These are phyloP conservation scores for Geotrichum citri-aurantii DNA, from an alignment of 1,139 yeast genomes.

Conservation along the genomic window DNA sequence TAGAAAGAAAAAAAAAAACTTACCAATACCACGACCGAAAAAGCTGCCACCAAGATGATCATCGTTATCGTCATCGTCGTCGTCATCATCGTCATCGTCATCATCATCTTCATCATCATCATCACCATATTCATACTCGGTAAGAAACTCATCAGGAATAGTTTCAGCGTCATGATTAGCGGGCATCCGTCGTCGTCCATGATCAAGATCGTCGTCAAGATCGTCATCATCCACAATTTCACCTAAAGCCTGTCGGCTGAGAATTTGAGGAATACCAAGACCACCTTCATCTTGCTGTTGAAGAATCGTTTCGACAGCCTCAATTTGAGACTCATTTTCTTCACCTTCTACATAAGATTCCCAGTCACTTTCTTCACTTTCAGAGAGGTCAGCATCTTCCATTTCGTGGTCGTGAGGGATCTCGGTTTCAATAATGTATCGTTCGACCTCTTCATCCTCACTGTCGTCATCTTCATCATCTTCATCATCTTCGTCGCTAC, in stretches of 20 bases:
- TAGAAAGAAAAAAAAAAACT: constrained; percentile 2
- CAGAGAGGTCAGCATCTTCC: constrained; percentile 31
- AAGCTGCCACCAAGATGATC: constrained; percentile 21
- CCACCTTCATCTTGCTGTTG: constrained; percentile 21
- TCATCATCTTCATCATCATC: constrained; percentile 27
- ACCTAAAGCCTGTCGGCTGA: constrained; percentile 13
- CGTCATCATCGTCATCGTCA: constrained; percentile 36
- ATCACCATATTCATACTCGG: constrained; percentile 9
- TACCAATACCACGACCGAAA: constrained; percentile 7
- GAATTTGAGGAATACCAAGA: constrained; percentile 14
- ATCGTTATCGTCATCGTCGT: constrained; percentile 36
- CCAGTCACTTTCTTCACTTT: constrained; percentile 32
- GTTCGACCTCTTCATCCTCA: constrained; percentile 17
- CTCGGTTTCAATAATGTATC: constrained; percentile 8
- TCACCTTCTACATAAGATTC: constrained; percentile 31
- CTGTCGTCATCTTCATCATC: constrained; percentile 23
- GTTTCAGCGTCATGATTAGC: neutral
- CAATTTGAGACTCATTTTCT: constrained; percentile 29
- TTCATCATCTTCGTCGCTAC: constrained; percentile 32
- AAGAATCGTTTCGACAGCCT: constrained; percentile 20
- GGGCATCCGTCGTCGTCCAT: neutral
- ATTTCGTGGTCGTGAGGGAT: constrained; percentile 12
- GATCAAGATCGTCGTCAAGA: neutral
- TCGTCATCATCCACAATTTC: constrained; percentile 12
- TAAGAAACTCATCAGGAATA: neutral